Percentiles rank a stretch among this genome's conserved stretches.
These are phyloP conservation scores for Ampelocalamus luodianensis DNA, from an alignment of 176 grass and related monocot genomes.

Conservation along the genomic window DNA sequence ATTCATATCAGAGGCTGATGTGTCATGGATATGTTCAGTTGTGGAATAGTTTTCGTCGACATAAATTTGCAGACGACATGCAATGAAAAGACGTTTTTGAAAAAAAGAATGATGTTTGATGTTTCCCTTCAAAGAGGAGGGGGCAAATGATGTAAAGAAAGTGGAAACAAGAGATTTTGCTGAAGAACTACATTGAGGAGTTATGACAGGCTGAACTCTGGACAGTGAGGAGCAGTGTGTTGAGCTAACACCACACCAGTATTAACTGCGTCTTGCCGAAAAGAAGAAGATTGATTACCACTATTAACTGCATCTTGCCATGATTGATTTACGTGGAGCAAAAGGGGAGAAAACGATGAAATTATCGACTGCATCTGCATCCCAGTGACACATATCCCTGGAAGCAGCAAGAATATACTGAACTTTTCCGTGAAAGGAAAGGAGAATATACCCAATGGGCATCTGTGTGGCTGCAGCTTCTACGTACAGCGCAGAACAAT, in stretches of 20 bases:
- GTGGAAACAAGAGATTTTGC: background rate
- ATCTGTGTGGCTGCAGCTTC: background rate
- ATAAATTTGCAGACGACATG: slow-evolving; percentile 14
- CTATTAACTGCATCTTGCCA: background rate
- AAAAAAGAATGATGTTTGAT: too few relatives aligned
- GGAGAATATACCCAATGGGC: slow-evolving; percentile 25
- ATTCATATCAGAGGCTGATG: background rate
- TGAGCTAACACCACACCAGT: background rate
- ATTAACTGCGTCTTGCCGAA: background rate
- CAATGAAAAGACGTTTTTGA: background rate
- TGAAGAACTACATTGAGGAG: background rate
- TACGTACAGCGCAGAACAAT: background rate
- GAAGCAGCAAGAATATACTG: slow-evolving; percentile 36
- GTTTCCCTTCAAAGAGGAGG: background rate
- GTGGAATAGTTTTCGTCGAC: background rate
- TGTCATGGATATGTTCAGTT: background rate
- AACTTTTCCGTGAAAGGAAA: slow-evolving; percentile 35
- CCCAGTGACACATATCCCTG: background rate
- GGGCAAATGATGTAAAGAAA: background rate
- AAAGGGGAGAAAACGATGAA: background rate
- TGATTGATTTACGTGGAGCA: background rate
- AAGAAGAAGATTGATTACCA: background rate
- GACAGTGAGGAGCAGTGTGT: background rate
- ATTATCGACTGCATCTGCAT: background rate
- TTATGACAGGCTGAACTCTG: background rate